A percentile compares a stretch with the other conserved stretches of the same genome.
Evolutionary conservation across 1,284 basidiomycete species (phyloP).

Genomic region (Apiotrichum brassicae): DNA sequence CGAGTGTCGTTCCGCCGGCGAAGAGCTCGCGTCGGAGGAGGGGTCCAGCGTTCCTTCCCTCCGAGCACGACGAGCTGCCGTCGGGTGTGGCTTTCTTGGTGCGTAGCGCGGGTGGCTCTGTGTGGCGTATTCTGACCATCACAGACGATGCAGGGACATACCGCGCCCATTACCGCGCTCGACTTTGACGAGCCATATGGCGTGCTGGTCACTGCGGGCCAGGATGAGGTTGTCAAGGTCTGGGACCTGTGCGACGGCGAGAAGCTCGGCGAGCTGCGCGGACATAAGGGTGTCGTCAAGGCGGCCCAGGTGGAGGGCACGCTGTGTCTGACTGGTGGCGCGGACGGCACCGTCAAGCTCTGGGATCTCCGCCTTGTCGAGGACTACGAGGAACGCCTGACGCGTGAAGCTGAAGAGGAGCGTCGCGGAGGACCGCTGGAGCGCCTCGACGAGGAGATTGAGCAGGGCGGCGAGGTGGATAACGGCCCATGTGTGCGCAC

Average conservation of each 20-base stretch:
- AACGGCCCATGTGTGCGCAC: constrained; percentile 64
- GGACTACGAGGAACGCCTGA: constrained; percentile 61
- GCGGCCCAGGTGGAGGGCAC: constrained; percentile 89
- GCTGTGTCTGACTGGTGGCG: constrained; percentile 82
- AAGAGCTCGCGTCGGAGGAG: constrained; percentile 32
- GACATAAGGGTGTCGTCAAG: constrained; percentile 72
- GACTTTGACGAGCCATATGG: constrained; percentile 98
- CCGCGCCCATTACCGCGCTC: constrained; percentile 74
- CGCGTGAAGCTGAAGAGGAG: constrained; percentile 43
- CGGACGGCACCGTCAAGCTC: constrained; percentile 73
- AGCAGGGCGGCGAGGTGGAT: constrained; percentile 29
- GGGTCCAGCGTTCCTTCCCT: constrained; percentile 92
- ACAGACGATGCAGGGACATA: constrained; percentile 74
- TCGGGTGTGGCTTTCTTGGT: constrained; percentile 96
- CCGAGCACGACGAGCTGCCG: constrained; percentile 93
- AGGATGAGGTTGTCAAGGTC: constrained; percentile 56
- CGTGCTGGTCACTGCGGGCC: constrained; percentile 77
- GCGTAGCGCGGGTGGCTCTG: too few species aligned
- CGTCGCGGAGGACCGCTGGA: constrained; percentile 34
- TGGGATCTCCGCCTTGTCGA: constrained; percentile 83
- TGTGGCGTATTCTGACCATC: neutral
- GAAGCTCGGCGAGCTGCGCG: constrained; percentile 70
- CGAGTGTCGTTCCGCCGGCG: constrained; percentile 11
- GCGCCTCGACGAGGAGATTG: constrained; percentile 30
- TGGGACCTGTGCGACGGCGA: constrained; percentile 56